Evolutionary conservation across 352 stramenopile species (phyloP), one percentile per base, ranked within the genome.

Genomic region (Blastocystis sp.): DNA sequence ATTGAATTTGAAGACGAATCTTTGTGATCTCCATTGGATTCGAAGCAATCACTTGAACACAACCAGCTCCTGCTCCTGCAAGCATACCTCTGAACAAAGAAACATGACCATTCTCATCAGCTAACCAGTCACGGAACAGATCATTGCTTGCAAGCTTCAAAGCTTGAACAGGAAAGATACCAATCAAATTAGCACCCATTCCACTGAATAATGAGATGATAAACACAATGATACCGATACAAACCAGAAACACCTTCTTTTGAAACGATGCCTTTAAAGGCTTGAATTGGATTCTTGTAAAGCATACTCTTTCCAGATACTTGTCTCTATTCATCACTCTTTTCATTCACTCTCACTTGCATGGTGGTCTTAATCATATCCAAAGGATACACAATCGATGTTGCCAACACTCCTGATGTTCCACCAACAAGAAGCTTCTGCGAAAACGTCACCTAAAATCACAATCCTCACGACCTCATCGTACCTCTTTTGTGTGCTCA

Each of bases 361-460:
- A 97, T 89, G 21, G 94, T 92, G 14, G 94, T 97, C 90, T 97
- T 97, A 85, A 96, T 91, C 63, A 96, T 92, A 90, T 97, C 94
- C 77, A 97, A 92, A 56, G 94, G 93, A 90, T 95, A 96, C 11
- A 95, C 94, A 9, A 92, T 86, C 43, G 91, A 90, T 66, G 93
- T 92, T 58, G 93, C 94, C 46, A 96, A 90, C 63, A 92, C 91
- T 7, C 93, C 93, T 6, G 94, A 93, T 56, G 95, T 90, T 51
- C 92, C 92, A 52, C 93, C 93, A n/a, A 96, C 90, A 12, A 90
- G 90, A 42, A 96, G 92, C 88, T 96, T 93, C 87, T 90, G 88
- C 69, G 92, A 88, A 66, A 95, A 91, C 42, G 92, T 92, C 54
- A 95, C 93, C 78, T 90, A 86, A 71, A 6, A n/a, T 21, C 37